Conservation (phyloP, 345 rosid genomes). For the Linum tenue region DNA sequence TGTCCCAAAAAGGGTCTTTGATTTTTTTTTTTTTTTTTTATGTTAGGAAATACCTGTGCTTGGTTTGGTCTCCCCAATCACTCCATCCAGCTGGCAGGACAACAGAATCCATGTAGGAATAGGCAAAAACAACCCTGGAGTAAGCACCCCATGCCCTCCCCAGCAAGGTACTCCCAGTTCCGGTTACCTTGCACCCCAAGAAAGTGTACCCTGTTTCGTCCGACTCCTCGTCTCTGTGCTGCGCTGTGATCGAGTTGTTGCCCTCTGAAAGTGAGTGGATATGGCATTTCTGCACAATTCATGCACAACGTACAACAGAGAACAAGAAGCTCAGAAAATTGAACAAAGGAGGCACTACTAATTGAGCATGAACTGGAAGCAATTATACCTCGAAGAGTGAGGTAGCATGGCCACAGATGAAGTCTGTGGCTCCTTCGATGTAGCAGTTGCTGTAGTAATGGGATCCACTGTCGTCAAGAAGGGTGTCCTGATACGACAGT, state of each 20-base stretch:
- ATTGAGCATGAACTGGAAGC: not conserved
- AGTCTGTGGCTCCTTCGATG: conserved; percentile 13
- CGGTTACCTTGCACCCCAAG: conserved; percentile 34
- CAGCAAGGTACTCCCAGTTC: conserved; percentile 28
- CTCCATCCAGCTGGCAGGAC: conserved; percentile 35
- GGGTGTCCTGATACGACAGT: conserved; percentile 7
- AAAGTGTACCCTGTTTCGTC: conserved; percentile 37
- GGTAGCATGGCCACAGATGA: conserved; percentile 10
- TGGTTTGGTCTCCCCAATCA: conserved; percentile 34
- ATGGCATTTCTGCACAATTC: not conserved
- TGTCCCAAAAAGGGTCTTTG: too few relatives aligned
- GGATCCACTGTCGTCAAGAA: conserved; percentile 5
- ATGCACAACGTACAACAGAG: not conserved
- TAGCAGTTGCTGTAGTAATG: conserved; percentile 12
- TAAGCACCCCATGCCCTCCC: conserved; percentile 45
- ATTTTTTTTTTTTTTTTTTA: too few relatives aligned
- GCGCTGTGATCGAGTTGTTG: conserved; percentile 27
- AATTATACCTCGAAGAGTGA: conserved; percentile 4
- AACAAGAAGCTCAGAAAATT: not conserved
- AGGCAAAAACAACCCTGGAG: conserved; percentile 35
- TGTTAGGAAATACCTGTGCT: conserved; percentile 19
- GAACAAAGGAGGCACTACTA: not conserved
- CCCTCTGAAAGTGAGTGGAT: not conserved
- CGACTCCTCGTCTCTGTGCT: conserved; percentile 24
- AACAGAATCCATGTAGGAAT: conserved; percentile 29